Evolutionary conservation across 177 flowering plant species (phyloP).

Genomic region (Tripterygium wilfordii): DNA sequence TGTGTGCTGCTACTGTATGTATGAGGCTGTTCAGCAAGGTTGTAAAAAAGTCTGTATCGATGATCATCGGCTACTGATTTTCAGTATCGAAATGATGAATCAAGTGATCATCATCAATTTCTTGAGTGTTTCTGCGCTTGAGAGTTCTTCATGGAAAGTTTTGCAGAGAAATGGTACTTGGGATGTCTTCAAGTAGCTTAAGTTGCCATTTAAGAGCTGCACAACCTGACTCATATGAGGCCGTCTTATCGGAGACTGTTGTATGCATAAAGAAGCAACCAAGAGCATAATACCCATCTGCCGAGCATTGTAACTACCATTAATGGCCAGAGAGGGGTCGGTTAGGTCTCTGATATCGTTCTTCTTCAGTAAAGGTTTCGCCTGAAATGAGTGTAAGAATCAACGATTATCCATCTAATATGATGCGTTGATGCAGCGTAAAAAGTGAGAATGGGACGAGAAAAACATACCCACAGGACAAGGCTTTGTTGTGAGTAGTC

Average conservation of each 20-base stretch:
- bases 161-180: slow-evolving; percentile 30
- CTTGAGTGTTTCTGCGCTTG: slow-evolving; percentile 10
- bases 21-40: too few relatives aligned
- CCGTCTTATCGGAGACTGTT: slow-evolving; percentile 27
- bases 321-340: slow-evolving; percentile 28
- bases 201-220: slow-evolving; percentile 38
- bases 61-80: too few relatives aligned
- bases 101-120: too few relatives aligned
- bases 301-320: slow-evolving; percentile 17
- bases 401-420: neutral
- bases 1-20: too few relatives aligned
- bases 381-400: slow-evolving; percentile 18
- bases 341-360: slow-evolving; percentile 25
- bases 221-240: slow-evolving; percentile 42
- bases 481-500: slow-evolving; percentile 47
- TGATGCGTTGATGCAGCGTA: neutral
- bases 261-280: slow-evolving; percentile 39
- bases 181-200: slow-evolving; percentile 34
- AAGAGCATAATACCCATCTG: slow-evolving; percentile 32
- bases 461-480: slow-evolving; percentile 39
- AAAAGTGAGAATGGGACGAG: neutral
- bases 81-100: too few relatives aligned
- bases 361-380: slow-evolving; percentile 40
- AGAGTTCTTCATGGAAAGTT: slow-evolving; percentile 20
- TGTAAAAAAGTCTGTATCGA: too few relatives aligned